Conservation (phyloP, 805 yeast genomes). For the Jamesozyma rosinii region DNA sequence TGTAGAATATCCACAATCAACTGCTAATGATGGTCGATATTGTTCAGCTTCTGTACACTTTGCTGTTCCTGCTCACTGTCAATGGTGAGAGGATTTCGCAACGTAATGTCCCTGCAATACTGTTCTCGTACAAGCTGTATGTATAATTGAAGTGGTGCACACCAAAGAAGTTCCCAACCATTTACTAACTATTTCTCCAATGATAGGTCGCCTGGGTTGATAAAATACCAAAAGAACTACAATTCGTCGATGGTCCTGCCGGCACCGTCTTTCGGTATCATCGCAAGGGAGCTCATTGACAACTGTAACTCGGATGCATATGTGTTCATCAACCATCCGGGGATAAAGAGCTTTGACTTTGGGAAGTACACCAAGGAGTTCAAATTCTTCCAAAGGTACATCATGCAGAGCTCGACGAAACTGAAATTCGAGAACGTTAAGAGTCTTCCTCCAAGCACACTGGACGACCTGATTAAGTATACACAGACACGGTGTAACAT, state of each 20-base stretch:
- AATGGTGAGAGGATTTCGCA: constrained; percentile 2
- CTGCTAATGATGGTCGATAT: no score
- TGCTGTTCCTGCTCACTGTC: neutral
- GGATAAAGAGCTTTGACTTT: constrained; percentile 41
- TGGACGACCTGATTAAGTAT: constrained; percentile 13
- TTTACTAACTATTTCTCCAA: no score
- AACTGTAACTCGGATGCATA: constrained; percentile 50
- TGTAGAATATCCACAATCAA: no score
- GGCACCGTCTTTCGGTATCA: constrained; percentile 20
- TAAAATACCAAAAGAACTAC: constrained; percentile 15
- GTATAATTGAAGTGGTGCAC: neutral
- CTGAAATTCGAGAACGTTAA: constrained; percentile 48
- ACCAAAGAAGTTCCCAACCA: no score
- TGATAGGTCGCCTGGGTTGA: constrained; percentile 20
- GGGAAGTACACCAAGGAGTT: constrained; percentile 34
- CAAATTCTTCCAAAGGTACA: constrained; percentile 41
- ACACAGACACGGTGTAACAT: constrained; percentile 20
- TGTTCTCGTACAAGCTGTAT: constrained; percentile 12
- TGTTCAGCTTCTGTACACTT: neutral
- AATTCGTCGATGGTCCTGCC: constrained; percentile 15
- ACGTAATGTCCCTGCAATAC: constrained; percentile 11
- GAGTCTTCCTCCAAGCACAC: constrained; percentile 13
- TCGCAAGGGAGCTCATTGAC: constrained; percentile 28
- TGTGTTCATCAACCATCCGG: constrained; percentile 47
- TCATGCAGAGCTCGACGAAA: constrained; percentile 51